These are phyloP conservation scores for Claviceps pazoutovae DNA, from an alignment of 2,329 filamentous ascomycete species.

Conservation along the genomic window DNA sequence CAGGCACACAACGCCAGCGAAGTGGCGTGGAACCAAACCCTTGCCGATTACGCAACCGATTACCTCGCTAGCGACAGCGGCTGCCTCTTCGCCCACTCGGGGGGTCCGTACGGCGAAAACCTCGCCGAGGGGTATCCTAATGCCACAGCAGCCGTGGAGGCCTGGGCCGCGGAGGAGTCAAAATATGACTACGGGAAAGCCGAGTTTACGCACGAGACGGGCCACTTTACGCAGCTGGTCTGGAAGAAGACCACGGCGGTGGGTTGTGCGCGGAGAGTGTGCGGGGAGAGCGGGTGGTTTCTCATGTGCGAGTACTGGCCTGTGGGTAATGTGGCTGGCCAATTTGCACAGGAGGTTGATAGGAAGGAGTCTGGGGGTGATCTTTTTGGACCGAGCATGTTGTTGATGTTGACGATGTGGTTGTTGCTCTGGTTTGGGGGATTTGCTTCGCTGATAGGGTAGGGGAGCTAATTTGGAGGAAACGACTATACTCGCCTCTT, in stretches of 20 bases:
- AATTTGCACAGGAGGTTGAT: constrained; percentile 27
- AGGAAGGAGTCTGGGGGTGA: neutral
- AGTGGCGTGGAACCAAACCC: constrained; percentile 51
- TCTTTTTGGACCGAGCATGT: neutral
- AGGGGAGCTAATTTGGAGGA: neutral
- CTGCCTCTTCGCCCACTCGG: constrained; percentile 41
- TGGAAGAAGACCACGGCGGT: constrained; percentile 15
- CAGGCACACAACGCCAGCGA: constrained; percentile 43
- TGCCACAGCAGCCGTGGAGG: constrained; percentile 2
- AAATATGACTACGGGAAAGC: constrained; percentile 7
- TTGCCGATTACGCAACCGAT: constrained; percentile 36
- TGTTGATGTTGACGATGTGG: neutral
- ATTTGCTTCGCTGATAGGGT: neutral
- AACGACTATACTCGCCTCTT: no score
- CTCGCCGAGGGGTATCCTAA: constrained; percentile 1
- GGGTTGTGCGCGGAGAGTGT: constrained; percentile 12
- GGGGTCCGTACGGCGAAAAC: constrained; percentile 35
- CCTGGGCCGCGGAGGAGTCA: constrained; percentile 8
- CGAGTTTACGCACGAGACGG: constrained; percentile 1
- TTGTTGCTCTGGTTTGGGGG: neutral
- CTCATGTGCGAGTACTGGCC: constrained; percentile 60
- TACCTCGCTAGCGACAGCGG: constrained; percentile 29
- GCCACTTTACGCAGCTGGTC: constrained; percentile 20
- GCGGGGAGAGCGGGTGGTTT: constrained; percentile 41
- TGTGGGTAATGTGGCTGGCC: constrained; percentile 45